Base-by-base conservation (phyloP, 2,329 filamentous ascomycete species). In the Hypoxylon sp. region DNA sequence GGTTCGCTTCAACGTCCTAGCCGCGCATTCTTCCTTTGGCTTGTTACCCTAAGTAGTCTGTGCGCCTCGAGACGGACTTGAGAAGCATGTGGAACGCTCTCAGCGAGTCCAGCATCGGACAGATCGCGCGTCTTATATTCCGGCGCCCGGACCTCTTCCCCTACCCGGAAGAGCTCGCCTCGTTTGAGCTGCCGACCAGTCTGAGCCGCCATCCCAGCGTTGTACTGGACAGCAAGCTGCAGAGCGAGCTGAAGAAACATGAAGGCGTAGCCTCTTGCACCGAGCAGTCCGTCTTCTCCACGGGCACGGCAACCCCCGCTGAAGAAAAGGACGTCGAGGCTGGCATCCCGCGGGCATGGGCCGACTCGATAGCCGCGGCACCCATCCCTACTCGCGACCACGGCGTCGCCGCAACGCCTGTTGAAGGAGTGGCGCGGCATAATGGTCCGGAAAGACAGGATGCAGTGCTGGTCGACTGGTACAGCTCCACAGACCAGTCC, bases 401-500 rank as follows among this genome's bases (percentile, higher is more conserved):
- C 9, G 51, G n/a, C 11, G 26, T 14, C 5, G 8, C 9, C 24
- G 8, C 38, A n/a, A n/a, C 36, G 20, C n/a, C 24, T 8, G 6
- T 9, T 2, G 24, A 30, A 11, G 24, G 7, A 5, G 8, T 18
- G 7, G 22, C 24, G 11, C n/a, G 12, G 2, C 11, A 20, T 5
- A 42, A 53, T 30, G 36, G 24, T n/a, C 9, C n/a, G 9, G 28
- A 14, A 9, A 49, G 18, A 24, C 56, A 20, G 9, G 53, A 40
- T n/a, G 52, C 48, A 18, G 60, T 38, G 22, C 24, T 72, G 4
- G 71, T 73, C 11, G 65, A 57, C 45, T 73, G 70, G 71, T 73
- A 72, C 53, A 49, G 45, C 3, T 30, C 54, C 2, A 26, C 67
- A 9, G 72, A 73, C 54, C 56, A 64, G 16, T 45, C 81, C 74